A percentile compares a stretch with the other conserved stretches of the same genome.
Conservation (phyloP, 2,329 filamentous ascomycete genomes). For the Akanthomyces lecanii region DNA sequence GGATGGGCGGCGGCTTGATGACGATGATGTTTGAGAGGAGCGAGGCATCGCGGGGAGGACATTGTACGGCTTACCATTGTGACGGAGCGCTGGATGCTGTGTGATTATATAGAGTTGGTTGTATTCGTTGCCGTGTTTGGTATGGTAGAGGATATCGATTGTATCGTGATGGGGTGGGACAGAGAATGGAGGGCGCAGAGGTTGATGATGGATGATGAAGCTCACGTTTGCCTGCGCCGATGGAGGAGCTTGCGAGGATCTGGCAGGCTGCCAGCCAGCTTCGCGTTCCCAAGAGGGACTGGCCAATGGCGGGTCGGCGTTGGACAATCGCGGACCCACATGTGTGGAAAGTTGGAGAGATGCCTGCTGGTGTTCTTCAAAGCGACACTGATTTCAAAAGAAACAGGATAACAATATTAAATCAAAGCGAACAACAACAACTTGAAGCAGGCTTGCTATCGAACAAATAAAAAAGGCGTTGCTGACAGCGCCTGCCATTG, state of each 20-base stretch:
- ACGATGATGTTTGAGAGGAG: not conserved
- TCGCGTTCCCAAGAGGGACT: constrained; percentile 12
- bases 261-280: constrained; percentile 15
- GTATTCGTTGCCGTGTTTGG: not conserved
- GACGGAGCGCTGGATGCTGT: not conserved
- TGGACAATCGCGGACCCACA: not conserved
- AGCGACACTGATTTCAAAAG: too few species aligned
- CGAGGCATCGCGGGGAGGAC: not conserved
- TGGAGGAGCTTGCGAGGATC: not conserved
- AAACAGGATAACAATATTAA: too few species aligned
- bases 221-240: constrained; percentile 18
- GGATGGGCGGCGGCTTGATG: not conserved
- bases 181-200: not conserved
- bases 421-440: too few species aligned
- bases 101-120: not conserved
- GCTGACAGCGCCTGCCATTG: too few species aligned
- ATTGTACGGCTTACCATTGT: constrained; percentile 5
- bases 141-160: not conserved
- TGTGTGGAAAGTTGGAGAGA: not conserved
- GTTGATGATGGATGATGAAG: constrained; percentile 19
- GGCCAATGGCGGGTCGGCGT: not conserved
- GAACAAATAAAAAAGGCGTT: too few species aligned
- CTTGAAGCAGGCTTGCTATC: too few species aligned
- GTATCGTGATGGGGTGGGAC: not conserved
- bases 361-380: not conserved